Evolutionary conservation across 225 moss, liverwort and hornwort species (phyloP), one percentile per base, ranked within the genome.

Genomic region (Straminergon stramineum): DNA sequence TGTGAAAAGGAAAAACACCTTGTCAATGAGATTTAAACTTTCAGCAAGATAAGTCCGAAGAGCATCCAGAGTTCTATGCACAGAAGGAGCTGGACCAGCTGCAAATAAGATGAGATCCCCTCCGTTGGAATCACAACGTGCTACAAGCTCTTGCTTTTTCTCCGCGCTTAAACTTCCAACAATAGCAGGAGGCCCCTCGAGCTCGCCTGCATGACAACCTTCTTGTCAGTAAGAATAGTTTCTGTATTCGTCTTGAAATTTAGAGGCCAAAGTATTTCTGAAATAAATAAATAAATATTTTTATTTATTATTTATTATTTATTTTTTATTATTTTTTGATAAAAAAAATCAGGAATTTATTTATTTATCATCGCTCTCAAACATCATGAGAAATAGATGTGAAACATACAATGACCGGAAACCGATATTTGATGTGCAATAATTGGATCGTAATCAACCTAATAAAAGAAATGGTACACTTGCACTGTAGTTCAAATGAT

Each of bases 101-200:
- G 97, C 97, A 89, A 97, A 99, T 83, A 99, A 87, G 74, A 99
- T 85, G 65, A 99, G 94, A 87, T 99, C 99, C 88, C 96, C 99
- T 91, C 95, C 91, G 73, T 94, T 92, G 28, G 95, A 94, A 84
- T 85, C 92, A 85, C 93, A 92, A 45, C 84, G 92, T 78, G 85
- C 87, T 63, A 90, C 93, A 86, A 99, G 90, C 63, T 88, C 92
- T 84, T 90, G 91, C 91, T 92, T 93, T 85, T 91, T 91, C 87
- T 94, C 94, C 75, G 84, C 75, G 78, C 51, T 90, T 81, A 99
- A 88, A 90, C 94, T 96, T 91, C 94, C 96, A 62, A 93, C 90
- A 53, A 99, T 94, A 39, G 96, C 94, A 78, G 97, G 93, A 84
- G 96, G 94, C 27, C 96, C 97, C 86, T 99, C 99, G 48, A 99